Percentiles rank a stretch among this genome's conserved stretches.
phyloP scores from a whole-genome alignment of 305 asterid species.

The Caryopteris hybrid region DNA sequence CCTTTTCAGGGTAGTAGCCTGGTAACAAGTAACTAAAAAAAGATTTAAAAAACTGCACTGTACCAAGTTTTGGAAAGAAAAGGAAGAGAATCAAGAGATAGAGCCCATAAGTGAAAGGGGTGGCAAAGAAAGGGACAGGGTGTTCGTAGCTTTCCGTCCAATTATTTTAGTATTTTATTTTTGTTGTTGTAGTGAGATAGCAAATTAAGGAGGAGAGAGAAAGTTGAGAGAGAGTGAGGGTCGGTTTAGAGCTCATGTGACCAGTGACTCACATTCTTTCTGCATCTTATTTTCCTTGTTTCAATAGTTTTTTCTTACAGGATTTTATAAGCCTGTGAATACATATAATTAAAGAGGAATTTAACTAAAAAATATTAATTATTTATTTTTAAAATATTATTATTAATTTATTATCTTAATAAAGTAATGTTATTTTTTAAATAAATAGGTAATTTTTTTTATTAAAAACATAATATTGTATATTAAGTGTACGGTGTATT shows the following conservation, averaged over 20 bases:
- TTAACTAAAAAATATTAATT: too few relatives aligned
- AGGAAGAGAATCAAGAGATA: constrained; percentile 19
- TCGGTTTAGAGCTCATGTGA: background rate
- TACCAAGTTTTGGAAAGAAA: too few relatives aligned
- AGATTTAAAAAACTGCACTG: constrained; percentile 4
- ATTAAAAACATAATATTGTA: too few relatives aligned
- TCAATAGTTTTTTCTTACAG: background rate
- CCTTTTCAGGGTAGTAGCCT: constrained; percentile 40
- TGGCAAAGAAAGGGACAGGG: constrained; percentile 34
- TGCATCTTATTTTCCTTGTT: background rate
- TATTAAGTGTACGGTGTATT: too few relatives aligned
- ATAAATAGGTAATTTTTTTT: too few relatives aligned
- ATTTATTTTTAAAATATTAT: too few relatives aligned
- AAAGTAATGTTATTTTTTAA: too few relatives aligned
- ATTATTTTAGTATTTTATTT: background rate
- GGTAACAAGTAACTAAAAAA: constrained; percentile 31
- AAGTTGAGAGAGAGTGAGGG: background rate
- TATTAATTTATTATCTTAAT: too few relatives aligned
- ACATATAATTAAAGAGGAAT: too few relatives aligned
- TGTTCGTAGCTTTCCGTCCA: constrained; percentile 11
- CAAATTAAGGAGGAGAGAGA: background rate
- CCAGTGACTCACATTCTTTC: background rate
- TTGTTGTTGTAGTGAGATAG: background rate
- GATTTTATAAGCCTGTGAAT: too few relatives aligned
- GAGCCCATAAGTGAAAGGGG: constrained; percentile 28